phyloP scores from a whole-genome alignment of 805 yeast genomes.

The Pichia manshurica region DNA sequence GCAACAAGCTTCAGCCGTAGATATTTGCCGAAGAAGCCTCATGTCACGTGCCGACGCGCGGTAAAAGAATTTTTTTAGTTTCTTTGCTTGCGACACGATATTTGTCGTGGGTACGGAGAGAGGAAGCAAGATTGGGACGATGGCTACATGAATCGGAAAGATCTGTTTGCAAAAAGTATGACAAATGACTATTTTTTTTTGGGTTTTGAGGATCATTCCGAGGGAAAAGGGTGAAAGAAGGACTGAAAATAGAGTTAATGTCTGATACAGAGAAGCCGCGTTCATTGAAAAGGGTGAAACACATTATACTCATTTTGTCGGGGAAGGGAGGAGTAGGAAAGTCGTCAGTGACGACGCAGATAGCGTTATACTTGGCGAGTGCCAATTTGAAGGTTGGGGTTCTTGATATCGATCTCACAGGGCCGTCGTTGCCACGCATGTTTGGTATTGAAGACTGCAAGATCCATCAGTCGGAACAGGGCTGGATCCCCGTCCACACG shows the following conservation, averaged over 20 bases:
- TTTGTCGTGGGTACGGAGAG: no score
- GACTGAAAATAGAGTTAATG: no score
- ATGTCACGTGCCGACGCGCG: no score
- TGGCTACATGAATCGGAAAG: no score
- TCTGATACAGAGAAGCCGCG: slow-evolving; percentile 22
- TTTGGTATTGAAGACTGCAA: slow-evolving; percentile 80
- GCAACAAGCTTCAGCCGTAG: not conserved
- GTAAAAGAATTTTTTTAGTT: no score
- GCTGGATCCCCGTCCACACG: slow-evolving; percentile 88
- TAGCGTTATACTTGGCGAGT: slow-evolving; percentile 72
- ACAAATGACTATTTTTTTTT: no score
- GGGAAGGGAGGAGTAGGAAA: slow-evolving; percentile 99
- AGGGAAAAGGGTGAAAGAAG: no score
- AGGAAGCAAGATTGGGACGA: no score
- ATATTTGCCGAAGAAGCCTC: no score
- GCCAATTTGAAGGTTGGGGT: slow-evolving; percentile 86
- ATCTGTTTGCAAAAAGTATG: no score
- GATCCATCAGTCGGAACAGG: slow-evolving; percentile 79
- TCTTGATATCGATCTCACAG: slow-evolving; percentile 89
- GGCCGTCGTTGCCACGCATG: slow-evolving; percentile 95
- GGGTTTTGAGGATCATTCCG: no score
- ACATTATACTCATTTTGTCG: slow-evolving; percentile 74
- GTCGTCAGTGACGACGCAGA: slow-evolving; percentile 90
- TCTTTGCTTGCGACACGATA: no score
- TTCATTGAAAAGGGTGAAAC: slow-evolving; percentile 49